Conservation (phyloP, 2,329 filamentous ascomycete genomes). For the Sphaerulina populicola region DNA sequence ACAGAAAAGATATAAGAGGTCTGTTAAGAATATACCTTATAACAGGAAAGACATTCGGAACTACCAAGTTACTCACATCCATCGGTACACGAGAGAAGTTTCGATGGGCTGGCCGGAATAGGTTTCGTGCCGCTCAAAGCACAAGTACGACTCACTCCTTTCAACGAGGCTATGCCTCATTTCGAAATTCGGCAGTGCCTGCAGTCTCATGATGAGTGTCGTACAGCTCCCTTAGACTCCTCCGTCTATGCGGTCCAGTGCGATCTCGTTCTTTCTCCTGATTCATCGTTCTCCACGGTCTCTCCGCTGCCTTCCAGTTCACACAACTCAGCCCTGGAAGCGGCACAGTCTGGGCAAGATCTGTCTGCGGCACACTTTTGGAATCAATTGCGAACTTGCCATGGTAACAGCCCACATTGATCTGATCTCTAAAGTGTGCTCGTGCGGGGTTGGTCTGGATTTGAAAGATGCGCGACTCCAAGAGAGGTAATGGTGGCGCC, state of each 20-base stretch:
- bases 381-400: conserved; percentile 27
- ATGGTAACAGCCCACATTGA: conserved; percentile 32
- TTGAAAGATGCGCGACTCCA: conserved; percentile 34
- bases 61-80: not conserved
- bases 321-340: conserved; percentile 37
- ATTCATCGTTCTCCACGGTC: conserved; percentile 29
- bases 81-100: not conserved
- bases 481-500: conserved; percentile 11
- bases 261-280: conserved; percentile 25
- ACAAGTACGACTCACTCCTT: not conserved
- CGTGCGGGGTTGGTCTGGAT: conserved; percentile 35
- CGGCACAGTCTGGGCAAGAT: conserved; percentile 37
- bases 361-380: conserved; percentile 29
- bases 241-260: conserved; percentile 26
- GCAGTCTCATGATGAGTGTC: not conserved
- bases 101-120: not conserved
- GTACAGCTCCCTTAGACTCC: conserved; percentile 28
- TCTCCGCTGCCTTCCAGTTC: conserved; percentile 32
- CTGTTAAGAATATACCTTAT: too few relatives aligned
- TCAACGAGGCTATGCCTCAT: conserved; percentile 11
- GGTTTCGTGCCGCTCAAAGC: not conserved
- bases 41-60: not conserved
- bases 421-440: conserved; percentile 36
- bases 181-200: conserved; percentile 3
- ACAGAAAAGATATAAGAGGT: too few relatives aligned